Conservation (phyloP, 306 rosid species). For the Carpinus viminea region DNA sequence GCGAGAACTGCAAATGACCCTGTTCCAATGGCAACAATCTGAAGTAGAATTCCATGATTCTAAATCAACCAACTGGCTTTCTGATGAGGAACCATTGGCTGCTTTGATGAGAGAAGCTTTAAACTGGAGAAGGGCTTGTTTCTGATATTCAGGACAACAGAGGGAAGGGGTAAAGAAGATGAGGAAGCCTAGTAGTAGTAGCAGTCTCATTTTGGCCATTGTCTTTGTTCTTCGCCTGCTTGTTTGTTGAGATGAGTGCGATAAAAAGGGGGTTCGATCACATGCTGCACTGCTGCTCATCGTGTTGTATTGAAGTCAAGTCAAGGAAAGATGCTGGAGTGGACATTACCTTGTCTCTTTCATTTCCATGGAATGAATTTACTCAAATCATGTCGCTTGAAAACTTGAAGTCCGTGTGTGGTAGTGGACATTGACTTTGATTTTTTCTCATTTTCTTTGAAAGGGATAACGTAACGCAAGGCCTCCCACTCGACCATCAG, state of each 20-base stretch:
- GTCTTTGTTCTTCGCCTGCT: neutral
- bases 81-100: neutral
- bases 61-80: neutral
- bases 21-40: constrained; percentile 32
- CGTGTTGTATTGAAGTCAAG: neutral
- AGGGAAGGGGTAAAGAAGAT: constrained; percentile 7
- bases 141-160: constrained; percentile 28
- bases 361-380: no score
- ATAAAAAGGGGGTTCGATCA: neutral
- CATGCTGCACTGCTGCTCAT: neutral
- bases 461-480: no score
- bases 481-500: no score
- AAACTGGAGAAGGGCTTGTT: constrained; percentile 25
- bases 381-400: no score
- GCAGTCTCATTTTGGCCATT: constrained; percentile 14
- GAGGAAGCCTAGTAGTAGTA: neutral
- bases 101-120: constrained; percentile 16
- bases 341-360: neutral
- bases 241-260: neutral
- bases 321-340: neutral
- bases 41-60: constrained; percentile 28
- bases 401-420: no score
- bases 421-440: no score
- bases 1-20: constrained; percentile 17
- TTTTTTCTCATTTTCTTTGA: no score